phyloP scores from a whole-genome alignment of 2,329 filamentous ascomycete genomes.

The Pestalotiopsis fici region DNA sequence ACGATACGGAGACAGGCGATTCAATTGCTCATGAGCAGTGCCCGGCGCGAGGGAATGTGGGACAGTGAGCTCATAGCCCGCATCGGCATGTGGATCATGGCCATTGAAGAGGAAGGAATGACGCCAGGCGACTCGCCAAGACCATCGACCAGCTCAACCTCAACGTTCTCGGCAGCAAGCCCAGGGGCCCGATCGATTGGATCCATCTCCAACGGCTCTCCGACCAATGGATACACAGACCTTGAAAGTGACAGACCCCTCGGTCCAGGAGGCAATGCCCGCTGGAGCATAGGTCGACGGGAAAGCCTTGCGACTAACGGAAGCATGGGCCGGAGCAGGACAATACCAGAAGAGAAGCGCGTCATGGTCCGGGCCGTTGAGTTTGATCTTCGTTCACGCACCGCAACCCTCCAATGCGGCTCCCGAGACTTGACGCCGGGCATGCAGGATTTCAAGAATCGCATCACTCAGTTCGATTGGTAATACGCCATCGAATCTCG shows the following conservation, averaged over 20 bases:
- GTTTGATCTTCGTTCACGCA: constrained; percentile 55
- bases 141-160: constrained; percentile 29
- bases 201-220: constrained; percentile 22
- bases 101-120: constrained; percentile 52
- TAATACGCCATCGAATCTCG: constrained; percentile 22
- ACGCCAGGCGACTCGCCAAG: constrained; percentile 21
- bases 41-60: constrained; percentile 70
- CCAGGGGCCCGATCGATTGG: constrained; percentile 21
- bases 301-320: constrained; percentile 20
- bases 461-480: constrained; percentile 50
- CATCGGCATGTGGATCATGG: constrained; percentile 57
- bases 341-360: constrained; percentile 53
- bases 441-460: constrained; percentile 46
- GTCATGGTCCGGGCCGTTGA: constrained; percentile 58
- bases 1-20: constrained; percentile 60
- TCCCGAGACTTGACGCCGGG: constrained; percentile 51
- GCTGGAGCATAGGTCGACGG: constrained; percentile 33
- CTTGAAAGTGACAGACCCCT: constrained; percentile 36
- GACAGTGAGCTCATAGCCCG: constrained; percentile 61
- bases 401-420: constrained; percentile 53
- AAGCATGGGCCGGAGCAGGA: constrained; percentile 20
- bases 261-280: constrained; percentile 45
- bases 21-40: constrained; percentile 58
- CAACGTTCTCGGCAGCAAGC: constrained; percentile 22
- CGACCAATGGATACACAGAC: constrained; percentile 29